These are phyloP conservation scores for Hypoxylon sp. DNA, from an alignment of 2,329 filamentous ascomycete species.

Conservation along the genomic window DNA sequence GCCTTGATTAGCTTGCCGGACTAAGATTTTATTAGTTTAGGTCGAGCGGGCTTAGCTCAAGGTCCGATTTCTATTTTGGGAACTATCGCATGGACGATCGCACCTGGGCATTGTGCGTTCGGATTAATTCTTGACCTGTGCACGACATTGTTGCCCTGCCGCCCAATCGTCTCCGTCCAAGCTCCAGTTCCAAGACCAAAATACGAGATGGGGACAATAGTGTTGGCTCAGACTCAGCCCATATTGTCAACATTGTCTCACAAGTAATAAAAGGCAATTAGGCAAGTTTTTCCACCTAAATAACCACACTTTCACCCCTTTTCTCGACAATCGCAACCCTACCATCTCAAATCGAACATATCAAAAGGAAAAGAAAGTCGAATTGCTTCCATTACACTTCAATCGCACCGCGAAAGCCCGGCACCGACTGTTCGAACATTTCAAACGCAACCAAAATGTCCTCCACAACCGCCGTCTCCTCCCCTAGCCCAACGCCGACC, in stretches of 20 bases:
- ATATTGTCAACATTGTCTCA: slow-evolving; percentile 4
- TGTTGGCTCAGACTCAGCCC: slow-evolving; percentile 29
- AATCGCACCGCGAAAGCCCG: not conserved
- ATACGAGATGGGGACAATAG: slow-evolving; percentile 33
- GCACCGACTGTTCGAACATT: not conserved
- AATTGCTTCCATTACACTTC: not conserved
- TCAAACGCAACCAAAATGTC: slow-evolving; percentile 22
- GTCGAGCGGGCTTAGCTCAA: slow-evolving; percentile 10
- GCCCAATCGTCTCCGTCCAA: slow-evolving; percentile 13
- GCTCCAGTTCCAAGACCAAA: slow-evolving; percentile 10
- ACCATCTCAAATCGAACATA: not conserved
- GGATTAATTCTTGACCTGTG: slow-evolving; percentile 25
- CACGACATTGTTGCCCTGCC: slow-evolving; percentile 24
- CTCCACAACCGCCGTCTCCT: slow-evolving; percentile 47
- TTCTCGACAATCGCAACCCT: slow-evolving; percentile 1
- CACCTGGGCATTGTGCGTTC: slow-evolving; percentile 13
- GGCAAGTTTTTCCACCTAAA: slow-evolving; percentile 11
- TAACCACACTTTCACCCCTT: not conserved
- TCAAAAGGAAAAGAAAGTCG: slow-evolving; percentile 2
- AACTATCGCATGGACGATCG: slow-evolving; percentile 19
- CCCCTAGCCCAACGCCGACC: slow-evolving; percentile 42
- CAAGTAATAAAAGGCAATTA: slow-evolving; percentile 22
- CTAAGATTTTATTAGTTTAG: slow-evolving; percentile 8
- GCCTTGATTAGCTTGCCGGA: not conserved
- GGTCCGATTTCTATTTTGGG: slow-evolving; percentile 20